Conservation (phyloP, 2,329 filamentous ascomycete genomes). For the Fusarium sp. region DNA sequence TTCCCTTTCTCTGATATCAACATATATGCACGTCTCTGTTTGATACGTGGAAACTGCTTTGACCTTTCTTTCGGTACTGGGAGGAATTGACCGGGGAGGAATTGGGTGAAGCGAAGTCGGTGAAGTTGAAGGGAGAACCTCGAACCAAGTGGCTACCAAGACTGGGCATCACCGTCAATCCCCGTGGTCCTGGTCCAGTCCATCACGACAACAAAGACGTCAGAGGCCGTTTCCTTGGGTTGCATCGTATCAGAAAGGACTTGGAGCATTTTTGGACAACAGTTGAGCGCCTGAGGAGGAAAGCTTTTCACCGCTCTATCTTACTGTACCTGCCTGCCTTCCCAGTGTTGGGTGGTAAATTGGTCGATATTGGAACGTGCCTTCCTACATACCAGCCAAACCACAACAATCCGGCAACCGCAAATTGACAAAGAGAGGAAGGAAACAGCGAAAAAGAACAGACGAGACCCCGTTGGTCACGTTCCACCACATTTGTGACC, state of each 20-base stretch:
- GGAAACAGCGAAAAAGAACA: slow-evolving; percentile 21
- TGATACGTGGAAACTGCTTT: neutral
- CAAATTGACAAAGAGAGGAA: slow-evolving; percentile 11
- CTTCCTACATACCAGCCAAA: slow-evolving; percentile 23
- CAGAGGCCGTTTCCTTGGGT: neutral
- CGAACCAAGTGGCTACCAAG: slow-evolving; percentile 2
- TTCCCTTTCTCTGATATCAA: neutral
- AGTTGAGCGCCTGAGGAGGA: slow-evolving; percentile 8
- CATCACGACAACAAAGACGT: slow-evolving; percentile 4
- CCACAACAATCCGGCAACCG: slow-evolving; percentile 6
- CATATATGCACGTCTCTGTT: neutral
- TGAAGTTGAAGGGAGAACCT: slow-evolving; percentile 6
- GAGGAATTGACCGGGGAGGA: neutral
- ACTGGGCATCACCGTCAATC: slow-evolving; percentile 3
- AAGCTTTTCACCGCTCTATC: slow-evolving; percentile 16
- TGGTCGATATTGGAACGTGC: slow-evolving; percentile 15
- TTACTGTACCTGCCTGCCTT: neutral
- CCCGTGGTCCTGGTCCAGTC: slow-evolving; percentile 11
- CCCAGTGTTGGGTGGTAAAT: neutral
- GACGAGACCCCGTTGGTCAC: slow-evolving; percentile 23
- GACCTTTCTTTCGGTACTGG: neutral
- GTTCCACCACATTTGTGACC: slow-evolving; percentile 39
- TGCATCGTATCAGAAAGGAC: slow-evolving; percentile 3
- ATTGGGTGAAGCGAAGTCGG: slow-evolving; percentile 5
- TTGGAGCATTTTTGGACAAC: slow-evolving; percentile 2